Base-by-base conservation (phyloP, 768 basidiomycete species). In the Xerocomus potaroensis region DNA sequence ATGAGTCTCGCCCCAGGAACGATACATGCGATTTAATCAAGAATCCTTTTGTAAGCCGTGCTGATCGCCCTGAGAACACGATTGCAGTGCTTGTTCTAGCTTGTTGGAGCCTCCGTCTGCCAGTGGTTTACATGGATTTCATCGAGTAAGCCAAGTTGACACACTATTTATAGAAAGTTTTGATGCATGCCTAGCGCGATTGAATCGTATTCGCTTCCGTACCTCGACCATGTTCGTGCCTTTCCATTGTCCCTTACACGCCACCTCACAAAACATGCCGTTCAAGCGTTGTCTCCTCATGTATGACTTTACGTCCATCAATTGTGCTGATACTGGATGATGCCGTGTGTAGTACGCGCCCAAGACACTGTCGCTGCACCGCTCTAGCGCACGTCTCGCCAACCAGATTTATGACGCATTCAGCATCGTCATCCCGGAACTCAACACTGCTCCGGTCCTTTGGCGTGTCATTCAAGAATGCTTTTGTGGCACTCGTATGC, bases 81-180 rank as follows among this genome's bases (percentile, higher is more conserved):
- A 69, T 96, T 24, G 80, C 83, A 3, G 74, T 92, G 33, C 70
- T 95, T 4, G 69, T 87, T 15, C 62, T 92, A 4, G 87, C 78
- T 3, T 87, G 84, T 53, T 92, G 89, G 89, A 81, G 78, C 18
- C 59, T 94, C 62, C 76, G 92, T 16, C 63, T 92, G 30, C 91
- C 92, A 0, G 70, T 87, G 10, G 69, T 87, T 56, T 87, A 83
- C 57, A 76, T 74, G 57, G 91, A 96, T 59, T 76, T 95, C 41
- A 74, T 82, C 35, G 72, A 71, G 92, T 87, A 58, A 51, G 83
- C 61, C 41, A 27, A 12, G 16, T 46, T 16, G 15, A 30, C 29
- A 21, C 21, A 24, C 16, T 16, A 29, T 11, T 5, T n/a, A 38
- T 30, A 36, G 24, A 4, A 24, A 38, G 35, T 34, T 19, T 32